Conservation (phyloP, 2,329 filamentous ascomycete species). For the Curvularia hawaiiensis region DNA sequence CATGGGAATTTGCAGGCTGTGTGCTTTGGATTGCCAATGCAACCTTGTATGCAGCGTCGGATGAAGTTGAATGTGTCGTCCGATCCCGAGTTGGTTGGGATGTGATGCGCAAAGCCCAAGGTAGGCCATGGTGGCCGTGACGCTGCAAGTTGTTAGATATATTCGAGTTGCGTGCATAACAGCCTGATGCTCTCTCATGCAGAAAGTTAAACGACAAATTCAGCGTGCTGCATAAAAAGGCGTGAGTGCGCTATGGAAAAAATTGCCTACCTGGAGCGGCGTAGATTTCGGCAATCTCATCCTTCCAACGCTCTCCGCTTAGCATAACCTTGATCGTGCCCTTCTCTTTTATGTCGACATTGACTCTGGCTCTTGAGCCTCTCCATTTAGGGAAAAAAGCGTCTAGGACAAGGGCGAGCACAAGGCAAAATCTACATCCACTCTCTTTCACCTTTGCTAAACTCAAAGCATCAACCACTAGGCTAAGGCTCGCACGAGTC, state of each 20-base stretch:
- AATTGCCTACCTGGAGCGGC: slow-evolving; percentile 33
- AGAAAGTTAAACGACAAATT: neutral
- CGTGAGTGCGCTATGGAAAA: neutral
- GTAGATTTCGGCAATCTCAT: slow-evolving; percentile 36
- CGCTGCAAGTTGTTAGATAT: slow-evolving; percentile 25
- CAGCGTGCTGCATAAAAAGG: neutral
- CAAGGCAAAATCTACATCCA: slow-evolving; percentile 38
- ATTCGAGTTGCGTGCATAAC: neutral
- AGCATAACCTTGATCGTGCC: slow-evolving; percentile 32
- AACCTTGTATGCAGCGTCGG: slow-evolving; percentile 39
- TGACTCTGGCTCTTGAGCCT: slow-evolving; percentile 25
- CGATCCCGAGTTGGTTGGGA: slow-evolving; percentile 38
- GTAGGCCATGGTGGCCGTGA: slow-evolving; percentile 40
- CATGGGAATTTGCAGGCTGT: slow-evolving; percentile 28
- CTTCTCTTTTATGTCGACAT: slow-evolving; percentile 36
- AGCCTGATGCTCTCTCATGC: neutral
- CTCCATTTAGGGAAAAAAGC: slow-evolving; percentile 37
- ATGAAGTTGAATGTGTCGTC: slow-evolving; percentile 43
- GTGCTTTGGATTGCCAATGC: slow-evolving; percentile 40
- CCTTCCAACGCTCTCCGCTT: slow-evolving; percentile 30
- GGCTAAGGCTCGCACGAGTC: slow-evolving; percentile 24
- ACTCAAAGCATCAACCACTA: slow-evolving; percentile 35
- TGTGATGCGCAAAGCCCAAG: slow-evolving; percentile 36
- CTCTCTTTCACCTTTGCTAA: slow-evolving; percentile 26
- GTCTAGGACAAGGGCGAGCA: slow-evolving; percentile 35